Base-by-base conservation (phyloP, 441 rosid species). In the Breynia disticha region DNA sequence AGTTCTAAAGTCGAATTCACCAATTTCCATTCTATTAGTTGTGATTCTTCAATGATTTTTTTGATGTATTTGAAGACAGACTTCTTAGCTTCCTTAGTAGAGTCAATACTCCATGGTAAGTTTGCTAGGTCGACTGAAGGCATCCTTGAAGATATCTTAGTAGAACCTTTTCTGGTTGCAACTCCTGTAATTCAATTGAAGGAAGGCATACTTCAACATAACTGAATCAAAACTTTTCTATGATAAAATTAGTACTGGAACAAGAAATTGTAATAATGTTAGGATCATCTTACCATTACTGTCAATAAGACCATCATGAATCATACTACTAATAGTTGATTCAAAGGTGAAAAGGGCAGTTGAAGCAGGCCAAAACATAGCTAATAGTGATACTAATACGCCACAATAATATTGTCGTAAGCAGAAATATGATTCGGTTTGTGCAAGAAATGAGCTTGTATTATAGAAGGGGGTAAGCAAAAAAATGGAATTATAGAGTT, bases 311-410 rank as follows among this genome's bases (percentile, higher is more conserved):
- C 86, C 78, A 49, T 77, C 79, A 46, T 70, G 65, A 43, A 84
- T 60, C 55, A 84, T 61, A 70, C 67, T 79, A 15, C 68, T 76
- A 37, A 76, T 71, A 57, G 64, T 76, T 12, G 70, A 64, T n/a
- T 70, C 61, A 54, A 71, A 50, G 52, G 67, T 62, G 62, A 81
- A 44, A 46, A 60, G 38, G 11, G 78, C 78, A 38, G 82, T 78
- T n/a, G 91, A 75, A 0, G 84, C 76, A 0, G 87, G 80, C 48
- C 85, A 79, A 59, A 81, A 77, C 38, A 78, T 79, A 1, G 83
- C 81, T 17, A 71, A n/a, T n/a, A n/a, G n/a, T n/a, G n/a, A n/a
- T n/a, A n/a, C n/a, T n/a, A n/a, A n/a, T n/a, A n/a, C n/a, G n/a
- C n/a, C n/a, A n/a, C n/a, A n/a, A n/a, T n/a, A n/a, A n/a, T n/a